Conservation (phyloP, 495 filamentous ascomycete species). For the Aspergillus hancockii region DNA sequence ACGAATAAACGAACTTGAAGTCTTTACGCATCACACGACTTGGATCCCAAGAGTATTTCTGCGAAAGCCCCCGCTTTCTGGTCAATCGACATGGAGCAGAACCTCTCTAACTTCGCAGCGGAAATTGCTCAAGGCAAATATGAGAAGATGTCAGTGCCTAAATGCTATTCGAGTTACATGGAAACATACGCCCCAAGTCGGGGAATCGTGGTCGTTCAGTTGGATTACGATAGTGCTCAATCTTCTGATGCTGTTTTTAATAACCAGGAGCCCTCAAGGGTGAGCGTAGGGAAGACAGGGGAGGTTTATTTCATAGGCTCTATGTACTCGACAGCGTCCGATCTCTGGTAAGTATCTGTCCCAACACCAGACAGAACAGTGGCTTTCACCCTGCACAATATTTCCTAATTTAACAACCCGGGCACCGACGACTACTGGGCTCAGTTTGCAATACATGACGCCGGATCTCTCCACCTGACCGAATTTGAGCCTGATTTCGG, state of each 20-base stretch:
- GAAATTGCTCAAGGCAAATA: background rate
- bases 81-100: background rate
- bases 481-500: background rate
- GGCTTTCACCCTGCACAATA: background rate
- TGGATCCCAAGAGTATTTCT: background rate
- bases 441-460: background rate
- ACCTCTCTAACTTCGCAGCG: background rate
- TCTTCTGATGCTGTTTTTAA: background rate
- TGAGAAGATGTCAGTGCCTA: background rate
- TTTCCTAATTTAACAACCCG: background rate
- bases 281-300: background rate
- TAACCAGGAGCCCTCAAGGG: background rate
- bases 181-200: background rate
- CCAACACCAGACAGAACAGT: background rate
- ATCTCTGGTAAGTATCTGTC: background rate
- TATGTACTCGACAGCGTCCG: background rate
- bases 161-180: background rate
- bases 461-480: background rate
- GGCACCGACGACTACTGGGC: background rate
- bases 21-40: background rate
- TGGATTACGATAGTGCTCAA: background rate
- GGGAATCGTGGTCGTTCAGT: background rate
- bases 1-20: background rate
- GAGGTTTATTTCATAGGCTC: background rate
- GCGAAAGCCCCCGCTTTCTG: background rate